phyloP scores from a whole-genome alignment of 2,329 filamentous ascomycete genomes.

The Magnaporthales sp. region DNA sequence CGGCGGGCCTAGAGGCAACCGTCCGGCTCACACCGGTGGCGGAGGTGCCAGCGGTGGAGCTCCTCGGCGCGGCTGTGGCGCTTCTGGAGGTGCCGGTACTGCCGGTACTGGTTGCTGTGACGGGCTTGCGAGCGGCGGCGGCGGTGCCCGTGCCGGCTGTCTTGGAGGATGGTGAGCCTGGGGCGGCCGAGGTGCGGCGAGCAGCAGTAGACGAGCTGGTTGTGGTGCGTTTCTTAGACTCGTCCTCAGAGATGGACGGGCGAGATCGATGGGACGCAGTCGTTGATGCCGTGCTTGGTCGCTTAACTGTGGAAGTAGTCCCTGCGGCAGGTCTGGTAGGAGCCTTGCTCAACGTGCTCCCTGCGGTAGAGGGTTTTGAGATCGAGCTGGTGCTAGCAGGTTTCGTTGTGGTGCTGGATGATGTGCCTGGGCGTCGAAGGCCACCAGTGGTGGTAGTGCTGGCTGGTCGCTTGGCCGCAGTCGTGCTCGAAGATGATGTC shows the following conservation, averaged over 20 bases:
- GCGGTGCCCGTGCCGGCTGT: slow-evolving; percentile 19
- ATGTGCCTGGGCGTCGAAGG: slow-evolving; percentile 15
- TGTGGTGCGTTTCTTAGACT: slow-evolving; percentile 22
- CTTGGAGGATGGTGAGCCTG: slow-evolving; percentile 16
- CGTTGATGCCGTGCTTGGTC: slow-evolving; percentile 21
- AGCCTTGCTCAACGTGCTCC: slow-evolving; percentile 20
- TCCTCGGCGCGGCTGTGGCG: slow-evolving; percentile 23
- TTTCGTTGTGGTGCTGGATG: slow-evolving; percentile 19
- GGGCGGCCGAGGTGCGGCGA: slow-evolving; percentile 23
- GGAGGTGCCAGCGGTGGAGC: slow-evolving; percentile 25
- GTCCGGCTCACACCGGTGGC: slow-evolving; percentile 20
- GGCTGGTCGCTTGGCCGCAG: slow-evolving; percentile 11
- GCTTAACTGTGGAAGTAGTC: slow-evolving; percentile 18
- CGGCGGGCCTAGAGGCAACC: slow-evolving; percentile 22
- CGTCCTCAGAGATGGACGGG: slow-evolving; percentile 26
- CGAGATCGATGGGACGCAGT: slow-evolving; percentile 22
- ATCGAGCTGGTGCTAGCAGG: slow-evolving; percentile 16
- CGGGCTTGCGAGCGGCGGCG: slow-evolving; percentile 25
- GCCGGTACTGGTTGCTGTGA: slow-evolving; percentile 23
- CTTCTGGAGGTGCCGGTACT: slow-evolving; percentile 25
- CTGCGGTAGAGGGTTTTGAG: slow-evolving; percentile 15
- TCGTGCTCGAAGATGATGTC: slow-evolving; percentile 9
- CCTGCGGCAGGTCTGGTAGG: slow-evolving; percentile 19
- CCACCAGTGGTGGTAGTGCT: slow-evolving; percentile 11
- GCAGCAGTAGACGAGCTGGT: slow-evolving; percentile 11